Evolutionary conservation across 495 filamentous ascomycete genomes (phyloP).

Genomic region (Parachaetomium inaequale): DNA sequence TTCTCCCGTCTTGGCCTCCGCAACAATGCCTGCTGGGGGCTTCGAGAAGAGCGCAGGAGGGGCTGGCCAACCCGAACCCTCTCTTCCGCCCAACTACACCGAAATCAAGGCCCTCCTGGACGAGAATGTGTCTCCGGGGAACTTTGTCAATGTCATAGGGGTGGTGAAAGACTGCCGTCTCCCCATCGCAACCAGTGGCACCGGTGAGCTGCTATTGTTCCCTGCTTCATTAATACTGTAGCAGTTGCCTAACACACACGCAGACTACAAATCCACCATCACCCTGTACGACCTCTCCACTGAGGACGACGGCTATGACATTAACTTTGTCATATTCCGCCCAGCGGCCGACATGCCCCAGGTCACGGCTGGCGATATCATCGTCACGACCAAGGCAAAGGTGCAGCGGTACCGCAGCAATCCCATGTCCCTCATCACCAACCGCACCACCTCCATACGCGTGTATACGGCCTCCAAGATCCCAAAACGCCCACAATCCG

Average conservation of each 20-base stretch:
- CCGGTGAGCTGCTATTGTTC: constrained; percentile 31
- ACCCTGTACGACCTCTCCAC: constrained; percentile 42
- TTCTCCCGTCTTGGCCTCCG: neutral
- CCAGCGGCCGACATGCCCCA: constrained; percentile 39
- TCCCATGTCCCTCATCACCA: constrained; percentile 39
- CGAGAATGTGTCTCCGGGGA: constrained; percentile 20
- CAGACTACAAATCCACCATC: constrained; percentile 43
- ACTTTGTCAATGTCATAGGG: constrained; percentile 47
- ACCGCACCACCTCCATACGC: constrained; percentile 33
- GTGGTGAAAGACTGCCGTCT: constrained; percentile 47
- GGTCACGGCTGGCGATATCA: constrained; percentile 37
- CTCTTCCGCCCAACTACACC: constrained; percentile 33
- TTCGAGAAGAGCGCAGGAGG: neutral
- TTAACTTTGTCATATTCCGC: constrained; percentile 45
- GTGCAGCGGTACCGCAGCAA: constrained; percentile 26
- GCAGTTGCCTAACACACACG: constrained; percentile 7
- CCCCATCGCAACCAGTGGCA: constrained; percentile 39
- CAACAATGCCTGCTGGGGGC: neutral
- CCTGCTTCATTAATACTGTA: neutral
- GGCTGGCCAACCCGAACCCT: neutral
- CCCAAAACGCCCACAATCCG: constrained; percentile 37
- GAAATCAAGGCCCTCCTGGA: constrained; percentile 34
- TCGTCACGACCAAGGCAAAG: constrained; percentile 42
- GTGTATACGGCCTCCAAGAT: constrained; percentile 41
- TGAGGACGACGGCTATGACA: constrained; percentile 26